Percentiles rank a stretch among this genome's conserved stretches.
Evolutionary conservation across 169 alveolate species (phyloP).

Genomic region (Plasmodium yoelii): DNA sequence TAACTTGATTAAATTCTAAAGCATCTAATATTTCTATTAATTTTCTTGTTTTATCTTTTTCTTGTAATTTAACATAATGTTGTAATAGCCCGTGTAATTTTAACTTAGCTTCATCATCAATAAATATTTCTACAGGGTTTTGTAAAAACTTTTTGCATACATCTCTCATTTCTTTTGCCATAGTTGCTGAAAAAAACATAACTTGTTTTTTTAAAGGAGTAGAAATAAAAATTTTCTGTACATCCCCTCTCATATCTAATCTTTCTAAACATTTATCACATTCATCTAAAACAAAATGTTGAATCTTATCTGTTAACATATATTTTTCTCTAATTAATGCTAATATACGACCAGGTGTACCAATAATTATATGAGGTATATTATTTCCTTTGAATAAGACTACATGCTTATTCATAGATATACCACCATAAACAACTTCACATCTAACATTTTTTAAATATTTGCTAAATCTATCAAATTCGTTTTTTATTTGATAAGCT

Average conservation of each 20-base stretch:
- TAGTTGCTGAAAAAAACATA: slow-evolving; percentile 99
- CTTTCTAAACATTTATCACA: slow-evolving; percentile 99
- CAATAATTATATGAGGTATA: slow-evolving; percentile 98
- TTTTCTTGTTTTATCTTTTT: slow-evolving; percentile 97
- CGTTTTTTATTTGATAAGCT: slow-evolving; percentile 99
- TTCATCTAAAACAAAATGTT: slow-evolving; percentile 99
- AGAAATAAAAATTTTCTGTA: slow-evolving; percentile 97
- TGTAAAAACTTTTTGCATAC: slow-evolving; percentile 98
- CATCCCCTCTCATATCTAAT: slow-evolving; percentile 98
- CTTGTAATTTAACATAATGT: slow-evolving; percentile 98
- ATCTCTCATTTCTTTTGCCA: slow-evolving; percentile 95
- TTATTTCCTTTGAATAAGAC: slow-evolving; percentile 94
- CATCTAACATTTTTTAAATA: slow-evolving; percentile 95
- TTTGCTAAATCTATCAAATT: slow-evolving; percentile 97
- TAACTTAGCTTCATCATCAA: slow-evolving; percentile 98
- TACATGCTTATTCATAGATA: slow-evolving; percentile 94
- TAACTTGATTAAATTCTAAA: slow-evolving; percentile 98
- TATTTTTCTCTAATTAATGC: slow-evolving; percentile 95
- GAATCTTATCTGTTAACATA: slow-evolving; percentile 93
- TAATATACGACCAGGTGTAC: slow-evolving; percentile 99
- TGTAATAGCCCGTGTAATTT: slow-evolving; percentile 99
- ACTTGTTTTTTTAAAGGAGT: slow-evolving; percentile 99
- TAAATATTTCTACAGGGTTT: slow-evolving; percentile 98
- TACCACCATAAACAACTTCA: slow-evolving; percentile 99
- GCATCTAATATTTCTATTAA: slow-evolving; percentile 97